Conservation (phyloP, 257 asterid species). For the Galeopsis tetrahit region DNA sequence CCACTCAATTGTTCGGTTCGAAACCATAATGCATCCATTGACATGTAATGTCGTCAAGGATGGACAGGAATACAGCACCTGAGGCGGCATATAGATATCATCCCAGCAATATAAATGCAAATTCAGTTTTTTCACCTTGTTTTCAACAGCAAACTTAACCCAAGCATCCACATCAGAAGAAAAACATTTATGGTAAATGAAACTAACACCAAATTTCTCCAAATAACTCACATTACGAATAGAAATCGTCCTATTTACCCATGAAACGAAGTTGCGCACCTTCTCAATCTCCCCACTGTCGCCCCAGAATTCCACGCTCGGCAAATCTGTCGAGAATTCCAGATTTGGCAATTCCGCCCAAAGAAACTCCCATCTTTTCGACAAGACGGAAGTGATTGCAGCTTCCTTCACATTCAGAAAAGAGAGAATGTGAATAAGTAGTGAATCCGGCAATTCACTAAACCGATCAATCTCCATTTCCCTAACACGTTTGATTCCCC, state of each 20-base stretch:
- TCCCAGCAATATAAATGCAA: background rate
- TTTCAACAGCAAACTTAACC: slow-evolving; percentile 21
- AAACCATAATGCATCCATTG: background rate
- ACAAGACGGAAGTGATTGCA: slow-evolving; percentile 3
- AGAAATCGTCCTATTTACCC: background rate
- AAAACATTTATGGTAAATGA: background rate
- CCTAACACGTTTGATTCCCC: no score
- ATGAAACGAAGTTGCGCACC: slow-evolving; percentile 1
- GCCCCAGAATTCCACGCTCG: no score
- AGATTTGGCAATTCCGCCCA: slow-evolving; percentile 15
- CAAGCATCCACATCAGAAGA: slow-evolving; percentile 11
- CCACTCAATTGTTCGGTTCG: slow-evolving; percentile 14
- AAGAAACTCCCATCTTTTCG: slow-evolving; percentile 17
- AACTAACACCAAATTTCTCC: background rate
- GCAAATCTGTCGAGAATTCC: background rate
- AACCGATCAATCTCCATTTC: no score
- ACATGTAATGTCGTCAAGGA: slow-evolving; percentile 1
- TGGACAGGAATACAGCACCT: background rate
- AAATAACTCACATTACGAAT: background rate
- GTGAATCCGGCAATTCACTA: no score
- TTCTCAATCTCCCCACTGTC: background rate
- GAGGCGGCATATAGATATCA: slow-evolving; percentile 13
- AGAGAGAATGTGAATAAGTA: background rate
- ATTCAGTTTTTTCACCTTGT: slow-evolving; percentile 17
- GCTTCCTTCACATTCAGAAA: slow-evolving; percentile 1